Evolutionary conservation across 495 filamentous ascomycete genomes (phyloP).

Genomic region (Aspergillus saccharolyticus): DNA sequence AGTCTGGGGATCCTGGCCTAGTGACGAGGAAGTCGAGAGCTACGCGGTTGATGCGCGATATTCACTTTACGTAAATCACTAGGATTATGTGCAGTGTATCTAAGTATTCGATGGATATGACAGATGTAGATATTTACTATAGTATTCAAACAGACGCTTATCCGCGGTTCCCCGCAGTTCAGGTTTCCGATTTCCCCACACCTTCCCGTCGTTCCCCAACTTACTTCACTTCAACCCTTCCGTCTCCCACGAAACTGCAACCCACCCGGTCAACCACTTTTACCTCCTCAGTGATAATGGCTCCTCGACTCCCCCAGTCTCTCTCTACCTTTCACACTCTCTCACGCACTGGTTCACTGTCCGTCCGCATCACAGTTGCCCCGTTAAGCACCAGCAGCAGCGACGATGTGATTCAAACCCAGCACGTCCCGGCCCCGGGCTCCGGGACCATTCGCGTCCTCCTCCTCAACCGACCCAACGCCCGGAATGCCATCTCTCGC

Average conservation of each 20-base stretch:
- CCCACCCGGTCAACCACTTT: not conserved
- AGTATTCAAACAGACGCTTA: slow-evolving; percentile 16
- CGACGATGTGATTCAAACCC: slow-evolving; percentile 58
- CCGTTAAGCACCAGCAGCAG: slow-evolving; percentile 34
- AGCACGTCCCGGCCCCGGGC: slow-evolving; percentile 70
- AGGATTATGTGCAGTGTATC: no score
- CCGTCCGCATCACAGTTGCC: slow-evolving; percentile 29
- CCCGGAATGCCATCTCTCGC: slow-evolving; percentile 85
- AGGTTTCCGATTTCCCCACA: slow-evolving; percentile 18
- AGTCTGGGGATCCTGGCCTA: slow-evolving; percentile 51
- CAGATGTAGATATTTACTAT: no score
- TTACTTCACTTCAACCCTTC: not conserved
- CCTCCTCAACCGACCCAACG: slow-evolving; percentile 74
- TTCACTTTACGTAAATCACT: no score
- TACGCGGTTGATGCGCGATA: slow-evolving; percentile 33
- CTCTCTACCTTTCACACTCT: slow-evolving; percentile 15
- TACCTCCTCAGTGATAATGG: slow-evolving; percentile 23
- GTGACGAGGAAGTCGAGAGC: slow-evolving; percentile 43
- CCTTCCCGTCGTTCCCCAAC: slow-evolving; percentile 2
- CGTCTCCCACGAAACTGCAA: not conserved
- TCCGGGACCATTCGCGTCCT: slow-evolving; percentile 82
- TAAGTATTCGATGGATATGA: slow-evolving; percentile 13
- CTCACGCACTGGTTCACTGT: slow-evolving; percentile 16
- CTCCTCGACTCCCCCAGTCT: slow-evolving; percentile 28
- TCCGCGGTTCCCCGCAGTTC: slow-evolving; percentile 21